Conservation (phyloP, 179 eudicot genomes). For the Carnegiea gigantea region DNA sequence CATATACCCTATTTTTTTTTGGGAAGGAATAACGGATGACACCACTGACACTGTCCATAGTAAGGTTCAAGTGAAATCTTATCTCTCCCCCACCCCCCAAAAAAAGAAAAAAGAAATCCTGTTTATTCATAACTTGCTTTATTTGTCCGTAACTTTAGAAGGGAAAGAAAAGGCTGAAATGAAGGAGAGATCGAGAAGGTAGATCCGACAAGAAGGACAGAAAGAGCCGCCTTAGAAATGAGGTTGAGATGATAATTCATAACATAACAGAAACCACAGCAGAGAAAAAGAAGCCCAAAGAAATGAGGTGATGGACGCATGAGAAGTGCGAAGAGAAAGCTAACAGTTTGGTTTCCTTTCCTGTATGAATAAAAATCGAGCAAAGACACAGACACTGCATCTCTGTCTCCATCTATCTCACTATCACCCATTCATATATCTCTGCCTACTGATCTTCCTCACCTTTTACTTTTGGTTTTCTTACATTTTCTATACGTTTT, state of each 20-base stretch:
- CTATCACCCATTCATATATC: background rate
- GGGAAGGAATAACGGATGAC: too few relatives aligned
- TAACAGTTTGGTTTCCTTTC: too few relatives aligned
- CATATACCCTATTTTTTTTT: too few relatives aligned
- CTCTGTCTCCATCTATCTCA: background rate
- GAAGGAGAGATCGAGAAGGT: background rate
- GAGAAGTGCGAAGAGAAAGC: too few relatives aligned
- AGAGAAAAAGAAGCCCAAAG: background rate
- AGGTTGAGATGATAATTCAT: constrained; percentile 25
- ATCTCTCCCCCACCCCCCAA: too few relatives aligned
- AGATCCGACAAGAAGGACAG: constrained; percentile 23
- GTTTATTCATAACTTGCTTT: too few relatives aligned
- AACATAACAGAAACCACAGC: background rate
- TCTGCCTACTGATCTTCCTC: background rate
- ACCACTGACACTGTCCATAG: too few relatives aligned
- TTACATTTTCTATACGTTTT: background rate
- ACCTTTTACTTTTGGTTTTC: background rate
- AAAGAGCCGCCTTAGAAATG: constrained; percentile 17
- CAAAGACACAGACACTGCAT: too few relatives aligned
- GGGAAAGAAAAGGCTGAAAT: background rate
- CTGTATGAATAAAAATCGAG: too few relatives aligned
- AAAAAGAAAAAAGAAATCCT: too few relatives aligned
- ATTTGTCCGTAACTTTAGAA: background rate
- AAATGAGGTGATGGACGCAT: background rate
- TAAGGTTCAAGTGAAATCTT: too few relatives aligned